These are phyloP conservation scores for Aspergillus ellipticus DNA, from an alignment of 495 filamentous ascomycete genomes.

Conservation along the genomic window DNA sequence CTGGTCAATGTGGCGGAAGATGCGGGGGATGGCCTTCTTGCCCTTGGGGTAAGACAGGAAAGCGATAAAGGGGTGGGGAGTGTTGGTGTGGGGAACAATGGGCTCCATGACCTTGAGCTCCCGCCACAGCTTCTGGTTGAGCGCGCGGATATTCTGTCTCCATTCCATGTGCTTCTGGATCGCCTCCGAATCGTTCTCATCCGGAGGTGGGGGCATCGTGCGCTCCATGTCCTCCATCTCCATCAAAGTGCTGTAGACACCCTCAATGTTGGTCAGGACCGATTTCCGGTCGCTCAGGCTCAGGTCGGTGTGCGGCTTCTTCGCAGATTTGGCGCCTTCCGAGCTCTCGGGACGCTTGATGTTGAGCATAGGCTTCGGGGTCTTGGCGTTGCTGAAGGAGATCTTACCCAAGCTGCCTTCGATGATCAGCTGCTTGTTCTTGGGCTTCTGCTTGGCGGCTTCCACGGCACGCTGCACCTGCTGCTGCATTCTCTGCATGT, in stretches of 20 bases:
- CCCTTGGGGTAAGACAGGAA: slow-evolving; percentile 93
- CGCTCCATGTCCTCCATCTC: slow-evolving; percentile 90
- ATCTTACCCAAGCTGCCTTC: slow-evolving; percentile 99
- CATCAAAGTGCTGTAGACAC: slow-evolving; percentile 83
- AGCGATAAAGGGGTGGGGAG: slow-evolving; percentile 91
- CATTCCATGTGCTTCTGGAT: slow-evolving; percentile 68
- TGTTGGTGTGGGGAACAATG: slow-evolving; percentile 65
- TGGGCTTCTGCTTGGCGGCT: slow-evolving; percentile 92
- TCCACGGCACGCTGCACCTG: slow-evolving; percentile 97
- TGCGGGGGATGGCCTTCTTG: slow-evolving; percentile 89
- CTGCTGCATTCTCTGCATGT: slow-evolving; percentile 98
- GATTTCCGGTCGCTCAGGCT: slow-evolving; percentile 72
- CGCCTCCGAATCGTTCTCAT: slow-evolving; percentile 59
- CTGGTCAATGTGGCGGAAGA: slow-evolving; percentile 88
- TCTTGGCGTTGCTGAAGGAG: slow-evolving; percentile 97
- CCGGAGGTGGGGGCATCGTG: slow-evolving; percentile 67
- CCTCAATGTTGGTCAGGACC: slow-evolving; percentile 79
- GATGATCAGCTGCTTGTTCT: slow-evolving; percentile 96
- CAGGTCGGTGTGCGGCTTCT: slow-evolving; percentile 43
- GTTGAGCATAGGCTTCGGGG: slow-evolving; percentile 88
- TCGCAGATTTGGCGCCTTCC: slow-evolving; percentile 43
- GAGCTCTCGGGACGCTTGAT: slow-evolving; percentile 82
- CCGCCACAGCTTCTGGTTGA: slow-evolving; percentile 81
- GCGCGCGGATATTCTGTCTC: slow-evolving; percentile 59
- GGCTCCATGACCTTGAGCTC: slow-evolving; percentile 87